Percentiles rank a stretch among this genome's conserved stretches.
Conservation (phyloP, 805 yeast genomes). For the Starmerella davenportii region DNA sequence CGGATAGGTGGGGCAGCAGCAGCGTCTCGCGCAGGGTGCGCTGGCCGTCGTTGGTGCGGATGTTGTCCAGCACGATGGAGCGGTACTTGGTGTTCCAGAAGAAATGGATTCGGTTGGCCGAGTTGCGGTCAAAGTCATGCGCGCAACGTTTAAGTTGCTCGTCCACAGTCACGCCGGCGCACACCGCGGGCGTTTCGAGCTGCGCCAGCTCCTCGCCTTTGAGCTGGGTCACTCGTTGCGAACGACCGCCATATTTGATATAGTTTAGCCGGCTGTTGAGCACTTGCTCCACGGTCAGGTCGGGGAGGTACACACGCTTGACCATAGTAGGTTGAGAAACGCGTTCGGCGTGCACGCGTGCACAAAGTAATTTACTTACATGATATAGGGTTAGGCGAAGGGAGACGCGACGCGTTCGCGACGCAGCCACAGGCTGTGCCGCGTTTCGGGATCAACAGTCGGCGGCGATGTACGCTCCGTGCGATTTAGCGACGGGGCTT, state of each 20-base stretch:
- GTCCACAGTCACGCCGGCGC: constrained; percentile 54
- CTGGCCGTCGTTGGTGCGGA: not conserved
- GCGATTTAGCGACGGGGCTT: too few species aligned
- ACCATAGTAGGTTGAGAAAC: not conserved
- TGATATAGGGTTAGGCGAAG: not conserved
- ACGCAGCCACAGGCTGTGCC: too few species aligned
- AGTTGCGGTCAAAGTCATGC: not conserved
- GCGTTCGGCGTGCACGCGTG: not conserved
- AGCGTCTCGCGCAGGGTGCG: not conserved
- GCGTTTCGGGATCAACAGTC: too few species aligned
- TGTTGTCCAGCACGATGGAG: not conserved
- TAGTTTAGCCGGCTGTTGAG: not conserved
- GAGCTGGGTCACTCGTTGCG: not conserved
- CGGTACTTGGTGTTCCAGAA: not conserved
- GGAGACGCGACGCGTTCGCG: too few species aligned
- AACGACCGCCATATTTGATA: not conserved
- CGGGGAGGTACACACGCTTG: not conserved
- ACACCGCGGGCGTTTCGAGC: constrained; percentile 34
- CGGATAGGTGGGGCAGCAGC: not conserved
- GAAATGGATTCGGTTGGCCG: not conserved
- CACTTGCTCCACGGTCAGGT: not conserved
- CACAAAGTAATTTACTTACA: not conserved
- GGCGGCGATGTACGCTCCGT: too few species aligned
- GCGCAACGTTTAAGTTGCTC: constrained; percentile 34
- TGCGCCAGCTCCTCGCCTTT: not conserved